A percentile compares a stretch with the other conserved stretches of the same genome.
phyloP scores from a whole-genome alignment of 192 early-diverging fungal genomes.

The Gonapodya sp. region DNA sequence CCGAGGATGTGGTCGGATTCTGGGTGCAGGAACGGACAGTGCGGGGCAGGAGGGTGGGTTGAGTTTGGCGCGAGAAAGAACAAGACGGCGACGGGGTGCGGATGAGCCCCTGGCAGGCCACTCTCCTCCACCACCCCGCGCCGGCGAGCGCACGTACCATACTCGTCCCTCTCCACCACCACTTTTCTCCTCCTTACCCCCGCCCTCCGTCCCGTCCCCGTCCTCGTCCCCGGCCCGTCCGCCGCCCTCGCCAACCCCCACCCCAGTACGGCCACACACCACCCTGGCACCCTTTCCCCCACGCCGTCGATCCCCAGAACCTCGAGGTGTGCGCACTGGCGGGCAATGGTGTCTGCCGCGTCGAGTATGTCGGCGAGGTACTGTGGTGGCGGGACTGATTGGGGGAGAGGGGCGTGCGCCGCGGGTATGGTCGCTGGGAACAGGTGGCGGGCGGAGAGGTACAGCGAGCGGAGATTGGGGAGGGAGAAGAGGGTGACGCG shows the following conservation, averaged over 20 bases:
- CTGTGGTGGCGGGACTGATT: neutral
- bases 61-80: neutral
- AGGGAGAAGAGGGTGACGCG: neutral
- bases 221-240: neutral
- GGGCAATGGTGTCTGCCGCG: neutral
- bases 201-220: neutral
- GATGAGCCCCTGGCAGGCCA: no score
- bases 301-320: neutral
- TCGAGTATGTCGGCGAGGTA: neutral
- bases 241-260: neutral
- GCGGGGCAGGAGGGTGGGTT: neutral
- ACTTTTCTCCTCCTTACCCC: neutral
- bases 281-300: neutral
- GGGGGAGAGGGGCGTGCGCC: neutral
- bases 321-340: neutral
- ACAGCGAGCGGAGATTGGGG: neutral
- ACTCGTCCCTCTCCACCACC: neutral
- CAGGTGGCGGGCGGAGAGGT: neutral
- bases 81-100: no score
- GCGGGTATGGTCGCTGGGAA: neutral
- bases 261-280: neutral
- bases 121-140: no score
- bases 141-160: neutral
- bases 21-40: neutral
- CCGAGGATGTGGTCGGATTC: neutral